A percentile compares a stretch with the other conserved stretches of the same genome.
Conservation (phyloP, 352 stramenopile species). For the Globisporangium okanoganense region DNA sequence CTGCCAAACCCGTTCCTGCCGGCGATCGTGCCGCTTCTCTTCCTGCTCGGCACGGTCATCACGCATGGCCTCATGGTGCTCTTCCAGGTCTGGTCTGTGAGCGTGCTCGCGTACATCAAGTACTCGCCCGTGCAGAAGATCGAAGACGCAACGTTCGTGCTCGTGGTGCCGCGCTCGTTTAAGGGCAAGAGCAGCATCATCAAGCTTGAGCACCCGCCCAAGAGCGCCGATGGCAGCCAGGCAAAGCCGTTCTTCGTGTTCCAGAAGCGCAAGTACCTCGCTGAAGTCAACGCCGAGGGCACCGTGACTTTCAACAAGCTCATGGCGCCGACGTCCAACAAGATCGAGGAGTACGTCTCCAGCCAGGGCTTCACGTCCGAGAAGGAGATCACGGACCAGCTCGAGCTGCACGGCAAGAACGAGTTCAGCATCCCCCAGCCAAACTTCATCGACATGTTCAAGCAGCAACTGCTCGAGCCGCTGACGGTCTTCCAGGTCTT, state of each 20-base stretch:
- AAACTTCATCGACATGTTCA: conserved; percentile 94
- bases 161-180: conserved; percentile 81
- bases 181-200: conserved; percentile 88
- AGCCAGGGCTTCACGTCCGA: conserved; percentile 43
- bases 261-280: conserved; percentile 89
- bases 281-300: conserved; percentile 47
- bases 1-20: conserved; percentile 90
- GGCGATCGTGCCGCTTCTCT: conserved; percentile 87
- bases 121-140: conserved; percentile 70
- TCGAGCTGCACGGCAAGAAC: conserved; percentile 89
- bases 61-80: conserved; percentile 86
- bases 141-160: conserved; percentile 66
- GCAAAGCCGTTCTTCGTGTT: conserved; percentile 78
- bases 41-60: conserved; percentile 69
- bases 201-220: conserved; percentile 40
- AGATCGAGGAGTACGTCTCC: conserved; percentile 62
- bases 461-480: conserved; percentile 96
- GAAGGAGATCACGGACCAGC: conserved; percentile 31
- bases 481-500: conserved; percentile 99
- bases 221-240: conserved; percentile 27
- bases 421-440: conserved; percentile 94
- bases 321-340: conserved; percentile 55
- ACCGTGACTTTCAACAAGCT: conserved; percentile 78
- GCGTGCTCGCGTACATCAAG: conserved; percentile 80
- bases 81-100: conserved; percentile 86